Base-by-base conservation (phyloP, 2,329 filamentous ascomycete genomes). In the Xylariales sp. region DNA sequence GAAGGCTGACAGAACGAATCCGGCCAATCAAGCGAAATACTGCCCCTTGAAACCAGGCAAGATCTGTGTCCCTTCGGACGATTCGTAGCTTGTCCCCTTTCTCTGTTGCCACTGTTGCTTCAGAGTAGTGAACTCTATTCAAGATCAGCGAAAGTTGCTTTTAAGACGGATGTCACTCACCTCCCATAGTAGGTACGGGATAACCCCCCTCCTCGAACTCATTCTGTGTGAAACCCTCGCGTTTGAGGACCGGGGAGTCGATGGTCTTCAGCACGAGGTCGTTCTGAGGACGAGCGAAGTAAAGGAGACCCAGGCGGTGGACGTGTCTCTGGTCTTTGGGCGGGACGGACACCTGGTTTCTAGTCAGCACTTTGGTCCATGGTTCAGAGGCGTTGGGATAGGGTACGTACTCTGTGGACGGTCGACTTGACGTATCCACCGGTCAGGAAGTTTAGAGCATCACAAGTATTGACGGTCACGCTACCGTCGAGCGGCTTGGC, bases 291-390 rank as follows among this genome's bases (percentile, higher is more conserved):
- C 72, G 66, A 2, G 71, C 69, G 54, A 76, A 75, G 46, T 75
- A 76, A 27, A 76, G 49, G 4, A 76, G 52, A 0, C 73, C 72
- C 0, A 74, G 59, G 1, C 73, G 65, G 38, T 73, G 68, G 3
- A 71, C 61, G 39, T 73, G 55, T 1, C 65, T 52, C 43, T 69
- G 65, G 44, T 69, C 65, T 31, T 60, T 59, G 2, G 65, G 65
- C 1, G 64, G 64, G 1, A 61, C 55, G 1, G 61, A 59, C 0
- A 64, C 62, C 59, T 63, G 27, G 7, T 7, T 25, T n/a, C n/a
- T n/a, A n/a, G n/a, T n/a, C n/a, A n/a, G n/a, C n/a, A n/a, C n/a
- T n/a, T n/a, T n/a, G n/a, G n/a, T n/a, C n/a, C n/a, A n/a, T n/a
- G n/a, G n/a, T n/a, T n/a, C n/a, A n/a, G n/a, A n/a, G n/a, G n/a